Conservation (phyloP, 1,284 basidiomycete species). For the Stereum hirsutum region DNA sequence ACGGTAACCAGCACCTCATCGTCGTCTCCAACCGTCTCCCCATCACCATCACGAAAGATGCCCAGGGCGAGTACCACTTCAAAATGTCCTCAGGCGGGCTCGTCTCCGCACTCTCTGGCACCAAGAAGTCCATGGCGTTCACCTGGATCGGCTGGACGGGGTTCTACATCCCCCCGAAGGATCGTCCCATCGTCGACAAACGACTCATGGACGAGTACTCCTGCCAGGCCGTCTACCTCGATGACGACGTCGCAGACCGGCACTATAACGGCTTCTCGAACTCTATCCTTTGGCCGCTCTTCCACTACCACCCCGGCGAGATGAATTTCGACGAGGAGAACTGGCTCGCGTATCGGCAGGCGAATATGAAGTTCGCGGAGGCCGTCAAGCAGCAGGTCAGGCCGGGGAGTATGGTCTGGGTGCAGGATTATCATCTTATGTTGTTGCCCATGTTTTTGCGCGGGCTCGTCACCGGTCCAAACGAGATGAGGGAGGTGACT, state of each 20-base stretch:
- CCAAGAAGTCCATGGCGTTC: conserved; percentile 94
- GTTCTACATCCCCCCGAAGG: conserved; percentile 83
- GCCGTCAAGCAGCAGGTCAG: conserved; percentile 71
- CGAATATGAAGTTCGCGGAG: conserved; percentile 93
- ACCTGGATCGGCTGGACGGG: conserved; percentile 95
- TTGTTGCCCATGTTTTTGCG: conserved; percentile 93
- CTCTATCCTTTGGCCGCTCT: conserved; percentile 98
- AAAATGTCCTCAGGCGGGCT: conserved; percentile 96
- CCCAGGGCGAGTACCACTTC: conserved; percentile 85
- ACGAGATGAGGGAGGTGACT: conserved; percentile 52
- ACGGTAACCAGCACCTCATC: conserved; percentile 65
- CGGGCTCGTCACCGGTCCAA: conserved; percentile 72
- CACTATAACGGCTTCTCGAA: conserved; percentile 99
- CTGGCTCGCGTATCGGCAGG: conserved; percentile 96
- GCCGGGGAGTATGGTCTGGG: conserved; percentile 95
- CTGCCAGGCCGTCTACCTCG: conserved; percentile 96
- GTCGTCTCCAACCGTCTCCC: conserved; percentile 95
- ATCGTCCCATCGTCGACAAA: conserved; percentile 79
- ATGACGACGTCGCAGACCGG: conserved; percentile 93
- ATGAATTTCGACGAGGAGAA: conserved; percentile 99
- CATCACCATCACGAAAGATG: conserved; percentile 86
- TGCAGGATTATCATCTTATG: conserved; percentile 98
- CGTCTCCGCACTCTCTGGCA: conserved; percentile 89
- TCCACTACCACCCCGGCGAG: conserved; percentile 98
- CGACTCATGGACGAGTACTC: conserved; percentile 91